A percentile compares a stretch with the other conserved stretches of the same genome.
Evolutionary conservation across 331 rosid species (phyloP).

Genomic region (Quercus phellos): DNA sequence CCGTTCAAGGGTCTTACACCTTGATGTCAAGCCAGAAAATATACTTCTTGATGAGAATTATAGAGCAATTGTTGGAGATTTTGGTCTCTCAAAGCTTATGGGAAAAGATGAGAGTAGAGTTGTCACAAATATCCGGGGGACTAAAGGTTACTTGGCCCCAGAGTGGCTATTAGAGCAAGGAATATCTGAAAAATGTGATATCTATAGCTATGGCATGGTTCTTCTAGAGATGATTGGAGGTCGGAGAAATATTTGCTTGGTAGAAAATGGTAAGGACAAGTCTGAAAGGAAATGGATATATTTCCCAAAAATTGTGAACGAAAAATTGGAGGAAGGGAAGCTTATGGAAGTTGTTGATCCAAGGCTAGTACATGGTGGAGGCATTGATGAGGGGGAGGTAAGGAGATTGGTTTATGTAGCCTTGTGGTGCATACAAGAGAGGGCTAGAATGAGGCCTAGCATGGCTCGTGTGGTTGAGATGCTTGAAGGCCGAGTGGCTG

Average conservation of each 20-base stretch:
- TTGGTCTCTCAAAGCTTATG: conserved; percentile 76
- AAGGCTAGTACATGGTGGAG: conserved; percentile 38
- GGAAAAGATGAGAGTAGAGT: conserved; percentile 65
- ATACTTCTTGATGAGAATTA: conserved; percentile 70
- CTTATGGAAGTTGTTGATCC: conserved; percentile 68
- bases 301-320: conserved; percentile 63
- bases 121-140: conserved; percentile 70
- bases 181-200: conserved; percentile 72
- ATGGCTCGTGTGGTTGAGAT: conserved; percentile 69
- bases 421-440: conserved; percentile 90
- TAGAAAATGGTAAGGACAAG: conserved; percentile 31
- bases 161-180: conserved; percentile 86
- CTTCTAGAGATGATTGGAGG: conserved; percentile 82
- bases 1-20: conserved; percentile 65
- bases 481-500: conserved; percentile 57
- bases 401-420: conserved; percentile 58
- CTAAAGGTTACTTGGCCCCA: conserved; percentile 88
- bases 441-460: conserved; percentile 62
- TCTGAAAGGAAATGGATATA: conserved; percentile 52
- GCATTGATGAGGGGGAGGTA: conserved; percentile 62
- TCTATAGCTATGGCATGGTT: conserved; percentile 90
- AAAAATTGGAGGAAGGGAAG: conserved; percentile 62
- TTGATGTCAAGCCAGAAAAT: conserved; percentile 94
- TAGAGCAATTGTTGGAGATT: conserved; percentile 62
- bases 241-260: conserved; percentile 45